Conservation (phyloP, 2,329 filamentous ascomycete species). For the Cercospora sp. region DNA sequence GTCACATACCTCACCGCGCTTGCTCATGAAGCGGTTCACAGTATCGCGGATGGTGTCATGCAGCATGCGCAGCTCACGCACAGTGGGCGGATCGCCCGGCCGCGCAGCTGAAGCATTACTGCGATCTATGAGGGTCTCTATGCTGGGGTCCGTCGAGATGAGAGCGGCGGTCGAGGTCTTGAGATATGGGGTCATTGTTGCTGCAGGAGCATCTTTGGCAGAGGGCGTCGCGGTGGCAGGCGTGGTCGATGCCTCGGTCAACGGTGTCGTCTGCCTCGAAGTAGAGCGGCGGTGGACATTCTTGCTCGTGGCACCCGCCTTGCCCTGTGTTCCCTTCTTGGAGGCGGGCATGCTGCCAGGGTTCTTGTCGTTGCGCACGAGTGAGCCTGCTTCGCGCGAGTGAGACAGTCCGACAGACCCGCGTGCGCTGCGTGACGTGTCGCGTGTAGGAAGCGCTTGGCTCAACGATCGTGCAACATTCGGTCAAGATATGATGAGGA, state of each 20-base stretch:
- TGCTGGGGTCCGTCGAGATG: constrained; percentile 55
- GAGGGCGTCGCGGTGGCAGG: constrained; percentile 62
- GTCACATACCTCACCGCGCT: constrained; percentile 66
- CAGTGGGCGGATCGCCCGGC: constrained; percentile 51
- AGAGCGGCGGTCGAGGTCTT: constrained; percentile 57
- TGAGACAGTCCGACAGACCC: background rate
- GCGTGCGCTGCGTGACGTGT: constrained; percentile 1
- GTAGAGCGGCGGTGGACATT: constrained; percentile 61
- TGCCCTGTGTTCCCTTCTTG: constrained; percentile 35
- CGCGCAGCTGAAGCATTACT: constrained; percentile 55
- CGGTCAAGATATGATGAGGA: background rate
- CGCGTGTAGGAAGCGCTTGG: background rate
- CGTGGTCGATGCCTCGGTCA: constrained; percentile 48
- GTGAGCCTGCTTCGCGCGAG: background rate
- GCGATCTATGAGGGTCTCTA: constrained; percentile 70
- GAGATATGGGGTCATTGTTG: constrained; percentile 65
- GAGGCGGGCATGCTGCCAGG: constrained; percentile 31
- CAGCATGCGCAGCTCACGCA: constrained; percentile 64
- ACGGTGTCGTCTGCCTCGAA: constrained; percentile 76
- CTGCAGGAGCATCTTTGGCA: constrained; percentile 48
- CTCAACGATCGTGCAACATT: background rate
- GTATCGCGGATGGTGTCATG: constrained; percentile 64
- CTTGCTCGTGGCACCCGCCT: constrained; percentile 35
- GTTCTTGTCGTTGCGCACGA: background rate
- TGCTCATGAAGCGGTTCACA: constrained; percentile 45